These are phyloP conservation scores for Tylopilus subfusipes DNA, from an alignment of 768 basidiomycete species.

Conservation along the genomic window DNA sequence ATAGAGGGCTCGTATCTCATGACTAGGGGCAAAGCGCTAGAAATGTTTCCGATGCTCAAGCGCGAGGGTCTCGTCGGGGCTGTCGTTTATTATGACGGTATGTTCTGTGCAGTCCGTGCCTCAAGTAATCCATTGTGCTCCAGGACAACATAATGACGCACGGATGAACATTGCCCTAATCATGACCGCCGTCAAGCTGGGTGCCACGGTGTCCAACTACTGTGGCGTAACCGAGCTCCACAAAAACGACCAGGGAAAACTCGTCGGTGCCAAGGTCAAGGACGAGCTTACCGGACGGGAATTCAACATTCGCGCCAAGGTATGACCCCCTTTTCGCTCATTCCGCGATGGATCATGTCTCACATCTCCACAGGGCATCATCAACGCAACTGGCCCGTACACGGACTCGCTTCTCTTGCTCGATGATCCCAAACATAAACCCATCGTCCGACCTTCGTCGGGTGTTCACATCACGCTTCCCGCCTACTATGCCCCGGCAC, in stretches of 20 bases:
- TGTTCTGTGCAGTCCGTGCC: constrained; percentile 11
- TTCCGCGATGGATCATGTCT: background rate
- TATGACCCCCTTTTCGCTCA: constrained; percentile 18
- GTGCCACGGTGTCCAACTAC: constrained; percentile 87
- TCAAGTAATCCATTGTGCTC: background rate
- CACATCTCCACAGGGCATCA: constrained; percentile 56
- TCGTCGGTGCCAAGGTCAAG: constrained; percentile 69
- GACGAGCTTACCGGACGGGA: constrained; percentile 83
- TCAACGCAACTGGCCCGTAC: constrained; percentile 98
- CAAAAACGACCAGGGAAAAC: constrained; percentile 61
- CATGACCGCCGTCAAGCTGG: constrained; percentile 91
- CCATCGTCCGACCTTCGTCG: constrained; percentile 89
- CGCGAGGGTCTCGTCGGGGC: constrained; percentile 88
- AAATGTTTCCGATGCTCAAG: constrained; percentile 97
- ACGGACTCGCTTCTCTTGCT: constrained; percentile 79
- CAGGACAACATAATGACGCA: constrained; percentile 97
- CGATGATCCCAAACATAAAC: constrained; percentile 70
- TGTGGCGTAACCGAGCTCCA: constrained; percentile 76
- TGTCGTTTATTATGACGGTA: constrained; percentile 96
- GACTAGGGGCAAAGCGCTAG: constrained; percentile 89
- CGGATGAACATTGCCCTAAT: constrained; percentile 96
- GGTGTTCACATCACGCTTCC: constrained; percentile 97
- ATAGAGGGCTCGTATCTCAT: constrained; percentile 96
- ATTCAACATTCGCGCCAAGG: constrained; percentile 81
- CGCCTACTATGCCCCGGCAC: constrained; percentile 92